Percentiles rank a stretch among this genome's conserved stretches.
phyloP scores from a whole-genome alignment of 768 basidiomycete genomes.

The Suillus plorans region DNA sequence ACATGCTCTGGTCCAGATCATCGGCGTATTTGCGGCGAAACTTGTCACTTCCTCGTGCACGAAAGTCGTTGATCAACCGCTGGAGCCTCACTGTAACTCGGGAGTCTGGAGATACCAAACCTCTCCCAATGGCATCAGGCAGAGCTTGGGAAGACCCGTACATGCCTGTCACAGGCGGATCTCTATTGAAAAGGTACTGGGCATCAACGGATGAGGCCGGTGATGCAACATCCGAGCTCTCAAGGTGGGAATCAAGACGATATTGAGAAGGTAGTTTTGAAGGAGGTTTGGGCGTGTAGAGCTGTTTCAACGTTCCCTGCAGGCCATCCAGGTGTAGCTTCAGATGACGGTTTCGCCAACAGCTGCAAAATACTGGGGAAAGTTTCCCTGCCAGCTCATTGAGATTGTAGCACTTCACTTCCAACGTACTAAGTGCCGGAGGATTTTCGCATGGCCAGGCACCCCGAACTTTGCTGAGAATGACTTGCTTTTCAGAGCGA shows the following conservation, averaged over 20 bases:
- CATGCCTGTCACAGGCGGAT: background rate
- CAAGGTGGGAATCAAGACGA: background rate
- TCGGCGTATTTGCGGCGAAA: conserved; percentile 16
- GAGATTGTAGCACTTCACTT: background rate
- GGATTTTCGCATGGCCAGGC: background rate
- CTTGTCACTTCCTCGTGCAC: background rate
- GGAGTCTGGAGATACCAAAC: background rate
- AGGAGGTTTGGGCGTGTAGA: background rate
- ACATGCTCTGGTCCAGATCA: conserved; percentile 8
- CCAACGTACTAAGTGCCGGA: background rate
- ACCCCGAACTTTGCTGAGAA: background rate
- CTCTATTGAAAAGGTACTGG: conserved; percentile 7
- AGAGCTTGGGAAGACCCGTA: background rate
- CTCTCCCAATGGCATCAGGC: background rate
- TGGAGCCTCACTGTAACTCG: conserved; percentile 1
- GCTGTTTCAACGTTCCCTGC: background rate
- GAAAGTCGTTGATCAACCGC: conserved; percentile 7
- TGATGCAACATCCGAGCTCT: background rate
- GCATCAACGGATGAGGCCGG: background rate
- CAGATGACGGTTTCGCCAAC: background rate
- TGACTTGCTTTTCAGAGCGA: background rate
- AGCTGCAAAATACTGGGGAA: background rate
- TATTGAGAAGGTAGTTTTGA: background rate
- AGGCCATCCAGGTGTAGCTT: background rate
- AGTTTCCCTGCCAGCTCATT: background rate